A percentile compares a stretch with the other conserved stretches of the same genome.
Conservation (phyloP, 2,329 filamentous ascomycete genomes). For the Phoma sp. region DNA sequence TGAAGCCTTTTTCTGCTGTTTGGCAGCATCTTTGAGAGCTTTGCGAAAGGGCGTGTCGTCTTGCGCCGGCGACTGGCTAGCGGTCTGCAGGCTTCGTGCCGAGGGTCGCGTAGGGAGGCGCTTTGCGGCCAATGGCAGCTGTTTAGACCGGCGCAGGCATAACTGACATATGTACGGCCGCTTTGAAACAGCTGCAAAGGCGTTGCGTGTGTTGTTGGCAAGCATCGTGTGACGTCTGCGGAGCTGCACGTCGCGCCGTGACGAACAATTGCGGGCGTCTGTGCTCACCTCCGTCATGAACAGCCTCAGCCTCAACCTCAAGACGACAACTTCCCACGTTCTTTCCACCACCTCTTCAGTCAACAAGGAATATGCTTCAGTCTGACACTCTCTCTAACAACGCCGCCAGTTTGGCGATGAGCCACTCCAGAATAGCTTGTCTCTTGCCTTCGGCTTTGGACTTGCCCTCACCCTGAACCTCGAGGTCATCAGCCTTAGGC, state of each 20-base stretch:
- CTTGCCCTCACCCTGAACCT: neutral
- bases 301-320: neutral
- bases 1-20: conserved; percentile 39
- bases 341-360: neutral
- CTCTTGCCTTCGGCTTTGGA: conserved; percentile 7
- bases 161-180: conserved; percentile 38
- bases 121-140: conserved; percentile 22
- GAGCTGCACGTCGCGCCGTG: conserved; percentile 19
- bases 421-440: conserved; percentile 16
- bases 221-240: conserved; percentile 40
- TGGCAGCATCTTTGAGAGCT: conserved; percentile 47
- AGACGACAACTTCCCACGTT: too few relatives aligned
- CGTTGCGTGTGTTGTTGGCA: conserved; percentile 26
- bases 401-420: conserved; percentile 8
- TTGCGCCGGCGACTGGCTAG: conserved; percentile 24
- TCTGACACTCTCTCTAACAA: conserved; percentile 9
- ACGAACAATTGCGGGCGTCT: conserved; percentile 31
- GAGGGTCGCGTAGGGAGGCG: neutral
- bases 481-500: neutral
- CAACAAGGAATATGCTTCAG: neutral
- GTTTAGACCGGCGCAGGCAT: conserved; percentile 32
- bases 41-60: conserved; percentile 46
- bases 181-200: conserved; percentile 28
- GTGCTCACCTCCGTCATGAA: conserved; percentile 33
- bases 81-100: conserved; percentile 34